Percentiles rank a stretch among this genome's conserved stretches.
Evolutionary conservation across 345 rosid species (phyloP).

Genomic region (Gossypium anomalum): DNA sequence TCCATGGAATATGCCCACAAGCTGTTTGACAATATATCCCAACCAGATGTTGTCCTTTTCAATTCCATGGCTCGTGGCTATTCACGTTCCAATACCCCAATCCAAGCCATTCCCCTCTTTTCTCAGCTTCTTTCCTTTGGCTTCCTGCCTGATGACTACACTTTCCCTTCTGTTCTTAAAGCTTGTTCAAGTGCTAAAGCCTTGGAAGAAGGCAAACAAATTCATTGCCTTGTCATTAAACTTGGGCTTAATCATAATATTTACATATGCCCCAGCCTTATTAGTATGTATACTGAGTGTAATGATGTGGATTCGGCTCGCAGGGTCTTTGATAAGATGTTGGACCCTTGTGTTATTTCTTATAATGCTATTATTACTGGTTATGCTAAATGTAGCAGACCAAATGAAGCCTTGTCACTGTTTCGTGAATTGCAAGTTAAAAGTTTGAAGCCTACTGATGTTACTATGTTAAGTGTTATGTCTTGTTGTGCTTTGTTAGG

Average conservation of each 20-base stretch:
- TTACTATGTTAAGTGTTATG: constrained; percentile 70
- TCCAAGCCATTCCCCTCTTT: constrained; percentile 40
- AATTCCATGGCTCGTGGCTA: constrained; percentile 72
- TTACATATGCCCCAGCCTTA: constrained; percentile 64
- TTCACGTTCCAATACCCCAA: constrained; percentile 40
- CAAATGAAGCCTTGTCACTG: constrained; percentile 65
- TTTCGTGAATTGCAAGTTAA: constrained; percentile 66
- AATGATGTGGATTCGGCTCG: constrained; percentile 59
- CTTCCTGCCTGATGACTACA: constrained; percentile 54
- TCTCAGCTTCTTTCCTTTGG: constrained; percentile 38
- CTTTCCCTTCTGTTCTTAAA: constrained; percentile 66
- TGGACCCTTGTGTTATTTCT: constrained; percentile 60
- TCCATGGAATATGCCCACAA: constrained; percentile 51
- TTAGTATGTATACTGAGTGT: constrained; percentile 62
- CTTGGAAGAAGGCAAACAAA: constrained; percentile 53
- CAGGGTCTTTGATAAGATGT: constrained; percentile 47
- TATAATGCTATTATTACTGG: constrained; percentile 76
- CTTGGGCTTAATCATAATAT: constrained; percentile 43
- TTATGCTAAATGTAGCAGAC: constrained; percentile 58
- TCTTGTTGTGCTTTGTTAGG: constrained; percentile 83
- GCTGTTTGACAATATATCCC: constrained; percentile 51
- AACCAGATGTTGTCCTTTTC: constrained; percentile 52
- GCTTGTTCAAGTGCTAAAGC: constrained; percentile 48
- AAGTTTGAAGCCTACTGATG: constrained; percentile 57
- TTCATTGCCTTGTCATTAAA: constrained; percentile 52